These are phyloP conservation scores for Macrophomina pseudophaseolina DNA, from an alignment of 2,329 filamentous ascomycete genomes.

Conservation along the genomic window DNA sequence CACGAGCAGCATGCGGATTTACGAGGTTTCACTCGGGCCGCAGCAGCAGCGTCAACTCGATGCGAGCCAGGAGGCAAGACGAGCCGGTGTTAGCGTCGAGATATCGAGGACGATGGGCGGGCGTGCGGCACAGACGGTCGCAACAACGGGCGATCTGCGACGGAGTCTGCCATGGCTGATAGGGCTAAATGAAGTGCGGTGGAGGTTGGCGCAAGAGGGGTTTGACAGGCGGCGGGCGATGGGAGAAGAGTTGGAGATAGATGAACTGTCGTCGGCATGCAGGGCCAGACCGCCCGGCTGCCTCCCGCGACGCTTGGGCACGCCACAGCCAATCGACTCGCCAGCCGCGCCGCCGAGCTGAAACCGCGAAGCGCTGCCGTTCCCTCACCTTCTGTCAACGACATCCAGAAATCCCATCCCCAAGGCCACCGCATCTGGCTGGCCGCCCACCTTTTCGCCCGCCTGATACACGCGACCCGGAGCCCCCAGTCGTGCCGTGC, in stretches of 20 bases:
- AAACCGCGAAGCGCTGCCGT: constrained; percentile 23
- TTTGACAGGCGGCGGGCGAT: constrained; percentile 1
- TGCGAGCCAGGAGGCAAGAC: not conserved
- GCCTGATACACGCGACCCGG: constrained; percentile 16
- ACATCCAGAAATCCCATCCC: constrained; percentile 16
- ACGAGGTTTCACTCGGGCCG: not conserved
- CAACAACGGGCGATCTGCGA: constrained; percentile 7
- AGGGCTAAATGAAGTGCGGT: constrained; percentile 8
- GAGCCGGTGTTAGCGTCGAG: not conserved
- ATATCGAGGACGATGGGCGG: not conserved
- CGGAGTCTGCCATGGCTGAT: not conserved
- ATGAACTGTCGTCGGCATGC: not conserved
- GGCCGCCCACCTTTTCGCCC: not conserved
- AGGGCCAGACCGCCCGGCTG: constrained; percentile 9
- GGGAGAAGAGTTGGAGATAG: constrained; percentile 18
- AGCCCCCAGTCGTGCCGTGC: constrained; percentile 7
- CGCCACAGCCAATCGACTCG: constrained; percentile 8
- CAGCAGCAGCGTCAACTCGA: not conserved
- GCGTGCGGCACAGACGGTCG: constrained; percentile 1
- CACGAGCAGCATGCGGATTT: not conserved
- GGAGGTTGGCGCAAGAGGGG: constrained; percentile 10
- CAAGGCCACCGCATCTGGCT: not conserved
- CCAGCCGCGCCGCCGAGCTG: constrained; percentile 2
- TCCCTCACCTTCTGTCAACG: constrained; percentile 15
- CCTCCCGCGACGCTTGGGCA: not conserved